Percentiles rank a stretch among this genome's conserved stretches.
Evolutionary conservation across 1,139 yeast genomes (phyloP).

Genomic region (Yamadazyma buinensis): DNA sequence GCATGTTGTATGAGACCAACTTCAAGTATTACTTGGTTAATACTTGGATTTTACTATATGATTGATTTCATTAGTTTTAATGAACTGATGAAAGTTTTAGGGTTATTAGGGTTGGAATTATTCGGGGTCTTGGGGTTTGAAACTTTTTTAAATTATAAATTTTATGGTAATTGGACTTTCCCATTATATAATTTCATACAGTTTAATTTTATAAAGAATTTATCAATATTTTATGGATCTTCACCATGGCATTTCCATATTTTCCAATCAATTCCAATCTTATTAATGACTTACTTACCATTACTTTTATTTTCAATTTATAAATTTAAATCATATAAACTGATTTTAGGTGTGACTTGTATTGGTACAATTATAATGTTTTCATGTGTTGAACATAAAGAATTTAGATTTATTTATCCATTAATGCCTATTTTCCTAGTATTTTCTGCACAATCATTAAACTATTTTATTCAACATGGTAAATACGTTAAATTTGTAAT

Average conservation of each 20-base stretch:
- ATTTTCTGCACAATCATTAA: constrained; percentile 13
- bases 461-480: constrained; percentile 3
- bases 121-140: constrained; percentile 6
- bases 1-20: constrained; percentile 80
- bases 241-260: constrained; percentile 87
- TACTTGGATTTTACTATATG: constrained; percentile 41
- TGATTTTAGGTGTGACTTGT: constrained; percentile 23
- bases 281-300: constrained; percentile 67
- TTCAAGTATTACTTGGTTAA: constrained; percentile 70
- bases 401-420: constrained; percentile 86
- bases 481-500: constrained; percentile 4
- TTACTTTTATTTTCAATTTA: constrained; percentile 26
- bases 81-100: too few relatives aligned
- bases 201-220: constrained; percentile 69
- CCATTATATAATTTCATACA: constrained; percentile 69
- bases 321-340: constrained; percentile 10
- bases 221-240: constrained; percentile 81
- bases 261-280: constrained; percentile 75
- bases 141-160: constrained; percentile 50
- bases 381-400: constrained; percentile 77
- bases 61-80: too few relatives aligned
- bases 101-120: constrained; percentile 6
- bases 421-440: constrained; percentile 67
- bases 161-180: constrained; percentile 55
- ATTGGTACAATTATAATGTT: constrained; percentile 48